Percentiles rank a stretch among this genome's conserved stretches.
These are phyloP conservation scores for Beta corolliflora DNA, from an alignment of 179 eudicot genomes.

Conservation along the genomic window DNA sequence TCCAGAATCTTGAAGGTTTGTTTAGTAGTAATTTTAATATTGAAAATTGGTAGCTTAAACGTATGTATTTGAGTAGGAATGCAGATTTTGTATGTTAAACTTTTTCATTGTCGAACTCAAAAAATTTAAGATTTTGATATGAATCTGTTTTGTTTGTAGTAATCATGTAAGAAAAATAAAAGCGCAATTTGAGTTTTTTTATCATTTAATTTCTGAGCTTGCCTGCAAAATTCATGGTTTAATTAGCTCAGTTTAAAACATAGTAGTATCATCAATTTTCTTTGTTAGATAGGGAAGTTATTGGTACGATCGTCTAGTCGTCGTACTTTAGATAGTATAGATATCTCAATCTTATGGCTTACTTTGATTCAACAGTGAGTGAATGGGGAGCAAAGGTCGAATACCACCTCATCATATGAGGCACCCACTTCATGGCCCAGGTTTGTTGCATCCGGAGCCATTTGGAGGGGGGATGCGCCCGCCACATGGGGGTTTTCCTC, in stretches of 20 bases:
- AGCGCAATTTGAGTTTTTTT: background rate
- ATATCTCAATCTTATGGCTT: background rate
- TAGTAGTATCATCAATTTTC: background rate
- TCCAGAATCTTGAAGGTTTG: no score
- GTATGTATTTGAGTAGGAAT: no score
- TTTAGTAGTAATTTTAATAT: no score
- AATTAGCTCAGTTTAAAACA: no score
- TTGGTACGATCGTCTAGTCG: background rate
- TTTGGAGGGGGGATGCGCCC: conserved; percentile 50
- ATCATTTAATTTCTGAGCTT: background rate
- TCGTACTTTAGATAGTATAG: background rate
- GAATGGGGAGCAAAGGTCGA: conserved; percentile 94
- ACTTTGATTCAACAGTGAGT: conserved; percentile 7
- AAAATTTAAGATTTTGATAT: no score
- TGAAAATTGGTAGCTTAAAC: no score
- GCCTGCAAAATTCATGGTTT: no score
- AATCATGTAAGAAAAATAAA: no score
- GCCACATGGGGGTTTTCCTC: conserved; percentile 73
- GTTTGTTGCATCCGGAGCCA: conserved; percentile 54
- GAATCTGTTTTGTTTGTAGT: no score
- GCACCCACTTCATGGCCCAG: conserved; percentile 73
- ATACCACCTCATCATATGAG: conserved; percentile 80
- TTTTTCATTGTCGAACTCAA: no score
- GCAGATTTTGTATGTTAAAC: no score
- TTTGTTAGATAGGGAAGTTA: no score